These are phyloP conservation scores for Breynia disticha DNA, from an alignment of 441 rosid genomes.

Conservation along the genomic window DNA sequence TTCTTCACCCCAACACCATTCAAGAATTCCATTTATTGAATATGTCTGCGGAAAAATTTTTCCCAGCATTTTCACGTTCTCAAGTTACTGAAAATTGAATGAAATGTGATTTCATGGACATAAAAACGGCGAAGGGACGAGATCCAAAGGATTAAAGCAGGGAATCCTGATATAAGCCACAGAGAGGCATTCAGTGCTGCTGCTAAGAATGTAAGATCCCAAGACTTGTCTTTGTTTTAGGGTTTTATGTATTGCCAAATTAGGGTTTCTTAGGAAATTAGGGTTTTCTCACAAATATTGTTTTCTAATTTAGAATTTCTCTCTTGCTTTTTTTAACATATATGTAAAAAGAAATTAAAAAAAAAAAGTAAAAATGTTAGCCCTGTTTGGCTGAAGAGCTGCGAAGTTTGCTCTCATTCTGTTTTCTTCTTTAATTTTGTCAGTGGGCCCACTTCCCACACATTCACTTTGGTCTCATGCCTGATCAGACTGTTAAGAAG, in stretches of 20 bases:
- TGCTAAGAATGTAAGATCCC: conserved; percentile 75
- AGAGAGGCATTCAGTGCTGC: conserved; percentile 99
- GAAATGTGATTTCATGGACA: too few relatives aligned
- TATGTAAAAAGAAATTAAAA: too few relatives aligned
- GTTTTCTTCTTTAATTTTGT: conserved; percentile 10
- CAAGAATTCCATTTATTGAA: neutral
- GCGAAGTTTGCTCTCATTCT: conserved; percentile 8
- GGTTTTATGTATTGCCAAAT: conserved; percentile 24
- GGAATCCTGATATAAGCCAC: conserved; percentile 97
- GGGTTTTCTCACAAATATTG: conserved; percentile 10
- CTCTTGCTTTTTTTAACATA: too few relatives aligned
- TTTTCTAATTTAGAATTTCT: neutral
- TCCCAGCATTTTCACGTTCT: too few relatives aligned
- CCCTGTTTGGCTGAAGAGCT: neutral
- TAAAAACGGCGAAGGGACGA: conserved; percentile 79
- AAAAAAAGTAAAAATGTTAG: too few relatives aligned
- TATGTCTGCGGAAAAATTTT: neutral
- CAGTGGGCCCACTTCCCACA: conserved; percentile 99
- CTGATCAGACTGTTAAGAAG: conserved; percentile 92
- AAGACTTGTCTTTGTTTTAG: neutral
- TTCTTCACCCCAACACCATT: neutral
- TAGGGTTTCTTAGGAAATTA: conserved; percentile 21
- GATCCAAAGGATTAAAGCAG: conserved; percentile 98
- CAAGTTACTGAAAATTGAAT: too few relatives aligned
- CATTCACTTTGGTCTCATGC: conserved; percentile 95